phyloP scores from a whole-genome alignment of 2,329 filamentous ascomycete genomes.

The Aphanocladium album region DNA sequence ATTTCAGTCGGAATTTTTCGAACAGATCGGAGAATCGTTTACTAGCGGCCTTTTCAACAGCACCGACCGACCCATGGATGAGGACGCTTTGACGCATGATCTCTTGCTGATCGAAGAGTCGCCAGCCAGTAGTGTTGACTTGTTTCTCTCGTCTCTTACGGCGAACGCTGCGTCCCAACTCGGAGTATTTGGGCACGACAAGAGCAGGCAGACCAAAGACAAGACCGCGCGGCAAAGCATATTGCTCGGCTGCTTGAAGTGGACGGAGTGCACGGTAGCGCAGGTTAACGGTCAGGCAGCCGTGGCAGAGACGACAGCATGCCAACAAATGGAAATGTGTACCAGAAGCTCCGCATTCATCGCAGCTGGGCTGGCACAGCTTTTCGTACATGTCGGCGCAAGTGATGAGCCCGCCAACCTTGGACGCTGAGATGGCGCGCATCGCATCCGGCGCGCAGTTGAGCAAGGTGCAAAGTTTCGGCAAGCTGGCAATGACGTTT shows the following conservation, averaged over 20 bases:
- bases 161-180: rapidly evolving
- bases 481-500: background rate
- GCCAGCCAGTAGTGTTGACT: background rate
- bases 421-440: background rate
- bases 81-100: background rate
- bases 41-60: no score
- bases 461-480: background rate
- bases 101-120: background rate
- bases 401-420: background rate
- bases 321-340: background rate
- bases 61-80: background rate
- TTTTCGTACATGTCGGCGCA: background rate
- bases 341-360: background rate
- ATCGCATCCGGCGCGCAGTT: background rate
- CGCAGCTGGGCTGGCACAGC: background rate
- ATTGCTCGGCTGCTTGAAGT: background rate
- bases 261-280: background rate
- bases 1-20: no score
- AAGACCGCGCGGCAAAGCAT: background rate
- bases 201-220: background rate
- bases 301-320: background rate
- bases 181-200: background rate
- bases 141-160: no score
- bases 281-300: background rate
- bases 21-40: no score